Base-by-base conservation (phyloP, 2,329 filamentous ascomycete genomes). In the Pseudogymnoascus sp. region DNA sequence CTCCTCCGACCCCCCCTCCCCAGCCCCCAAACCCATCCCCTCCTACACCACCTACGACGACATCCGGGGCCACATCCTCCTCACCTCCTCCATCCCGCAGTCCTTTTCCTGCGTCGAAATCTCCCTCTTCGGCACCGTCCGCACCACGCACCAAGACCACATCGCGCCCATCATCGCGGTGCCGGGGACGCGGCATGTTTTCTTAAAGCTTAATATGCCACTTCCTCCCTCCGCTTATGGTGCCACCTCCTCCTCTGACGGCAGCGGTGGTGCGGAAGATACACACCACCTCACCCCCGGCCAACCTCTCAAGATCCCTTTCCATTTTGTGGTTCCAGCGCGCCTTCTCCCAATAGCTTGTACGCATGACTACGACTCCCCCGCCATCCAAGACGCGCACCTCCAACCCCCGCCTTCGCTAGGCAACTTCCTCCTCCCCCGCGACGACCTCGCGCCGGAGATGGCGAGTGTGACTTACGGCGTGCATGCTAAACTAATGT, bases 141-240 rank as follows among this genome's bases (percentile, higher is more conserved):
- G 34, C 29, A 59, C 54, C 34, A 34, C 34, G 3, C 26, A 59
- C 29, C 54, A 18, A 26, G 34, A 59, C 14, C 54, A 59, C 18
- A 59, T 59, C 29, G 34, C 54, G 4, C 54, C 54, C 54, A 8
- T 37, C 34, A 59, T 31, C 54, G 26, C 54, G 5, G 26, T 26
- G 8, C n/a, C 54, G 2, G 26, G 34, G 6, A 37, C 54, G 1
- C n/a, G 64, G 11, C 73, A 74, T 66, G 71, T 67, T 61, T 73
- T 73, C 59, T 63, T 74, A 34, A 73, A 70, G 29, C 63, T 74
- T 60, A 60, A 64, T 36, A 74, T 74, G 73, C 73, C 73, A n/a
- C 67, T 74, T 23, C 60, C 63, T 47, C 68, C 72, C 29, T 65
- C 66, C 8, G 63, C 67, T 26, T 26, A 26, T 26, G 23, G 23